These are phyloP conservation scores for Persicaria maculosa DNA, from an alignment of 148 eudicot species.

Conservation along the genomic window DNA sequence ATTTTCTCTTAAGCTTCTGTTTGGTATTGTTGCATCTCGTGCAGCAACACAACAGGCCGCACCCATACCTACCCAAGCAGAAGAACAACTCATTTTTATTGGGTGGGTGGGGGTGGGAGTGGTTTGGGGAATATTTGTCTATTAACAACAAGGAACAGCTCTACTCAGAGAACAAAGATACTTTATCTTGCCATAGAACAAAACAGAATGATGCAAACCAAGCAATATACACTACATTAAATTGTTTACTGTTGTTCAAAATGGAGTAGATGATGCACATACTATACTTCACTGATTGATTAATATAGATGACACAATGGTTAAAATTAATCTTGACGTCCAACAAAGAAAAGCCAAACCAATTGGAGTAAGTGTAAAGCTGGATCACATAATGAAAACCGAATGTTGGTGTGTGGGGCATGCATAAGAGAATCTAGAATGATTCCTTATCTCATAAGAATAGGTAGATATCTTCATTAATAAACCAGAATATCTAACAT, in stretches of 20 bases:
- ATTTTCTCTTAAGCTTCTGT: constrained; percentile 24
- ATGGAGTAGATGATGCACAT: not conserved
- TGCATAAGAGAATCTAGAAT: not conserved
- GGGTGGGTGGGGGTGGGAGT: too few relatives aligned
- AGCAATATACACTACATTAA: not conserved
- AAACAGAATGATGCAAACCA: not conserved
- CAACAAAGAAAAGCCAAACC: not conserved
- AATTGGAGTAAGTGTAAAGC: not conserved
- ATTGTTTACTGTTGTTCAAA: not conserved
- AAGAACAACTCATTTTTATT: not conserved
- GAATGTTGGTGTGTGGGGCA: not conserved
- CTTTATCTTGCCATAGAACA: not conserved
- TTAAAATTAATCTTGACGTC: not conserved
- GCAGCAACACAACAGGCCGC: constrained; percentile 52
- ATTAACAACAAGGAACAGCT: not conserved
- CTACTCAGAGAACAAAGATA: not conserved
- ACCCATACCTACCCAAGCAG: constrained; percentile 29
- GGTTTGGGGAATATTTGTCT: not conserved
- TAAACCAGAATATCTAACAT: not conserved
- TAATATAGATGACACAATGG: not conserved
- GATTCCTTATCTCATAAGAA: not conserved
- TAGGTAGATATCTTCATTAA: not conserved
- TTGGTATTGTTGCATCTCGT: constrained; percentile 27
- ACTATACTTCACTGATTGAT: not conserved
- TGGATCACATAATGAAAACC: not conserved